A percentile compares a stretch with the other conserved stretches of the same genome.
Evolutionary conservation across 108 stramenopile genomes (phyloP).

Genomic region (Heterococcus sp.): DNA sequence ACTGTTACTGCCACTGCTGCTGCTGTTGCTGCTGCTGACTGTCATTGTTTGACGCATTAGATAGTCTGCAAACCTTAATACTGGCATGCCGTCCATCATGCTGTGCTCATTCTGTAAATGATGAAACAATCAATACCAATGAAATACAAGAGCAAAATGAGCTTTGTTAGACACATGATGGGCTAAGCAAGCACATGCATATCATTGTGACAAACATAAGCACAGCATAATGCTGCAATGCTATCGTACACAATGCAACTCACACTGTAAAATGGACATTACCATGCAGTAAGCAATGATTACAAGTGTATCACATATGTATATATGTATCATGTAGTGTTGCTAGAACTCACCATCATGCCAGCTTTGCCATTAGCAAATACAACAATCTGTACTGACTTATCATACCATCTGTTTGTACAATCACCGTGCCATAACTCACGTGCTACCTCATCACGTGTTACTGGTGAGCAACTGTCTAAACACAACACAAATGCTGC

Average conservation of each 20-base stretch:
- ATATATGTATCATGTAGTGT: too few relatives aligned
- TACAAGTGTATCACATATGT: too few relatives aligned
- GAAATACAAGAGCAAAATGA: too few relatives aligned
- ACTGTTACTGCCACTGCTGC: neutral
- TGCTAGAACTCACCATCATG: too few relatives aligned
- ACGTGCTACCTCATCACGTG: conserved; percentile 26
- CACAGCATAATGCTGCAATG: too few relatives aligned
- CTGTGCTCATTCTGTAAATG: conserved; percentile 83
- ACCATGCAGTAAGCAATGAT: too few relatives aligned
- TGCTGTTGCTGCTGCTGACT: conserved; percentile 11
- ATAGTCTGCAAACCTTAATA: conserved; percentile 1
- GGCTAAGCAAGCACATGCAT: too few relatives aligned
- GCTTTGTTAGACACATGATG: too few relatives aligned
- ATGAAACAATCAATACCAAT: too few relatives aligned
- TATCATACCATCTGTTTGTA: conserved; percentile 80
- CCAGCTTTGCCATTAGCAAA: conserved; percentile 79
- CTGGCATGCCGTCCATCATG: conserved; percentile 84
- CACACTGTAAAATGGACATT: too few relatives aligned
- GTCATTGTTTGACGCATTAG: neutral
- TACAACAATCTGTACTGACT: conserved; percentile 75
- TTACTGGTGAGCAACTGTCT: conserved; percentile 54
- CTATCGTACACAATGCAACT: too few relatives aligned
- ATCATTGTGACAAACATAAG: too few relatives aligned
- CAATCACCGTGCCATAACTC: conserved; percentile 57
- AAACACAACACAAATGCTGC: conserved; percentile 74